Evolutionary conservation across 805 yeast species (phyloP), one percentile per base, ranked within the genome.

Genomic region (Wickerhamomyces pijperi): DNA sequence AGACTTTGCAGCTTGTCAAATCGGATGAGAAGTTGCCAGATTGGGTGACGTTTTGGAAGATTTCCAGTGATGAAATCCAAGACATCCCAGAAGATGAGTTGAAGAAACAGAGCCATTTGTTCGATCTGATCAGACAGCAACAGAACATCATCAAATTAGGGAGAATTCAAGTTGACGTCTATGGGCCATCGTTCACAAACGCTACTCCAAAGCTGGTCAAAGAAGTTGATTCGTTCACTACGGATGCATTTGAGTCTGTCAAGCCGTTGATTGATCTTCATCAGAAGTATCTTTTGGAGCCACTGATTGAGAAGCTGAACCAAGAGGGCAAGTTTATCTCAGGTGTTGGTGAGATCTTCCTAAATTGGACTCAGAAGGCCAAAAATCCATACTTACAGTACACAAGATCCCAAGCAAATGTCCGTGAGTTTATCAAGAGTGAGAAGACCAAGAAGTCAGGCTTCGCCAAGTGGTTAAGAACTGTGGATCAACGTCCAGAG

Each of bases 81-180:
- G 68, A 63, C n/a, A 59, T 74, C 7, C 76, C 69, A 38, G 68
- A 68, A 11, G 55, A 58, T 11, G 73, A 75, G 39, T 64, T 76
- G n/a, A 75, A 74, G 49, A 67, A 76, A 29, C 95, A 85, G 54
- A 78, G 84, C 40, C 76, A 78, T 41, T 70, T 83, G 4, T 86
- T 81, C 58, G 95, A 85, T 53, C 60, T 84, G 36, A 73, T 85
- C 21, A 66, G 76, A 40, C 71, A 76, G 36, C 94, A 84, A 46
- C 84, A 80, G 48, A 69, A 75, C 15, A 81, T 80, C 38, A 69
- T 83, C 19, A 76, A 73, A 36, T 70, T 84, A 50, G 79, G 87
- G 2, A 67, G 69, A 44, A 74, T 80, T 3, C 79, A 83, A 39
- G 63, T 81, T 3, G 72, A 72, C 28, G 70, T 72, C 7, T 76